These are phyloP conservation scores for Pleurotus giganteus DNA, from an alignment of 768 basidiomycete species.

Conservation along the genomic window DNA sequence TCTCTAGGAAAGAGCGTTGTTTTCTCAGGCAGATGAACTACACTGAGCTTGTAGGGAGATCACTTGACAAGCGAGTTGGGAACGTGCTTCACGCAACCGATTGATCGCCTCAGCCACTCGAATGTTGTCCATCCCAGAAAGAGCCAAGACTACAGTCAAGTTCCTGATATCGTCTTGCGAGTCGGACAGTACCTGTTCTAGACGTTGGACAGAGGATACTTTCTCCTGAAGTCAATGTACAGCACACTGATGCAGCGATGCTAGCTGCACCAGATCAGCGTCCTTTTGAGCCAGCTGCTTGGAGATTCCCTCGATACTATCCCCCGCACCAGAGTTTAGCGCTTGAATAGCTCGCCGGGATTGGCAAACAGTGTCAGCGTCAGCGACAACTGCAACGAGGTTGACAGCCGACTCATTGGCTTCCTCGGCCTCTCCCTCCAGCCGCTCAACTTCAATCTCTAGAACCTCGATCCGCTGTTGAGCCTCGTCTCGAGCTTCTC, in stretches of 20 bases:
- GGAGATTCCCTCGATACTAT: neutral
- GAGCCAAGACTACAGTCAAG: constrained; percentile 23
- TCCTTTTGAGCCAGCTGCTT: neutral
- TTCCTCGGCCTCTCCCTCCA: constrained; percentile 24
- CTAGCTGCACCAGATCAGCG: constrained; percentile 10
- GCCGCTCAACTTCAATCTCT: constrained; percentile 57
- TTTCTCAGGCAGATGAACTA: constrained; percentile 5
- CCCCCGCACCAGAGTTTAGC: neutral
- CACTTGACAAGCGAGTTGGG: neutral
- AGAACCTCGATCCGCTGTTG: constrained; percentile 51
- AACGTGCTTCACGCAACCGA: neutral
- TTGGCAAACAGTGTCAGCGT: constrained; percentile 31
- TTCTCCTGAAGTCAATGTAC: constrained; percentile 10
- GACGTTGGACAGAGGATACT: neutral
- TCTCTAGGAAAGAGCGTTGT: constrained; percentile 3
- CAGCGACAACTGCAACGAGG: constrained; percentile 36
- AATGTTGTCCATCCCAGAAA: constrained; percentile 14
- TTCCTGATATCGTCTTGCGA: constrained; percentile 17
- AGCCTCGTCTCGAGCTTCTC: constrained; percentile 70
- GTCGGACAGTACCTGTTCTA: neutral
- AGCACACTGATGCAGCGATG: constrained; percentile 10
- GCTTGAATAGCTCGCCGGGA: constrained; percentile 23
- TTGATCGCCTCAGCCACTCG: constrained; percentile 5
- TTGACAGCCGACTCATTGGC: constrained; percentile 33
- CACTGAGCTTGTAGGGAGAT: constrained; percentile 10